Conservation (phyloP, 2,329 filamentous ascomycete genomes). For the Aspergillus brunneoviolaceus region DNA sequence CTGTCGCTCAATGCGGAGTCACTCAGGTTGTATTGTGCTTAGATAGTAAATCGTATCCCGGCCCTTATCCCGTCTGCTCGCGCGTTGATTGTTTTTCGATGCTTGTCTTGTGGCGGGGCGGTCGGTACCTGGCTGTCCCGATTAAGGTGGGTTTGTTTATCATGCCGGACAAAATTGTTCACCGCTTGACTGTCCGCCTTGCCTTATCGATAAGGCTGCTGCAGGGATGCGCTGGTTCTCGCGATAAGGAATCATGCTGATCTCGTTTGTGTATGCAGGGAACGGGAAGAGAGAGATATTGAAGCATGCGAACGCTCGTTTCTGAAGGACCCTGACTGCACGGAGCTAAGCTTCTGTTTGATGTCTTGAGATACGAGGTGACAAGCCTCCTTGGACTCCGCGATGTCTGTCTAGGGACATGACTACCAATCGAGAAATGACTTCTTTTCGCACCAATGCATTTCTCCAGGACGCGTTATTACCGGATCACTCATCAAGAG, state of each 20-base stretch:
- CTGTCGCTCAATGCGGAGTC: background rate
- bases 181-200: background rate
- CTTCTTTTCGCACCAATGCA: too few species aligned
- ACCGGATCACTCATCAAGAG: too few species aligned
- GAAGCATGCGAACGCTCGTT: too few species aligned
- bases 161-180: background rate
- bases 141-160: slow-evolving; percentile 3
- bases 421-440: too few species aligned
- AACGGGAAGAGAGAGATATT: background rate
- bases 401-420: too few species aligned
- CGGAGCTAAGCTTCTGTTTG: too few species aligned
- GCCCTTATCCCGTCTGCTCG: background rate
- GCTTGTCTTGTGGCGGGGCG: slow-evolving; percentile 11
- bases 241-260: background rate
- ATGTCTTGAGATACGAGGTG: too few species aligned
- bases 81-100: slow-evolving; percentile 12
- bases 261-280: background rate
- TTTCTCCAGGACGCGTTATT: too few species aligned
- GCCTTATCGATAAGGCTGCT: background rate
- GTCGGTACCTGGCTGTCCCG: slow-evolving; percentile 4
- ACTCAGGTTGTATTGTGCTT: background rate
- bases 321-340: too few species aligned
- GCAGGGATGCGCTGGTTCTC: background rate
- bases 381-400: too few species aligned
- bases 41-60: background rate